Conservation (phyloP, 164 flowering plant species). For the Umbilicus rupestris region DNA sequence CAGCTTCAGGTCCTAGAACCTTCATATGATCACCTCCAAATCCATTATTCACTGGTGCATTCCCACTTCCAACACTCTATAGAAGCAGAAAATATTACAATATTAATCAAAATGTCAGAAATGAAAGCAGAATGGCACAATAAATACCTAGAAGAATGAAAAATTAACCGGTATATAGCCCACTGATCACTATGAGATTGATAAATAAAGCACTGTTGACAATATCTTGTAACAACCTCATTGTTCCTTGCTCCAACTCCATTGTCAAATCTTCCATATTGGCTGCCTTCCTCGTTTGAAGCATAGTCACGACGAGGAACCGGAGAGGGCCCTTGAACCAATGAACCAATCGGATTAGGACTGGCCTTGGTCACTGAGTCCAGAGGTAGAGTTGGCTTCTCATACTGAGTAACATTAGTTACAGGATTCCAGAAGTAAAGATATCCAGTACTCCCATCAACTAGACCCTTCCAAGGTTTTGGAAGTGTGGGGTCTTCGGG, state of each 20-base stretch:
- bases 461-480: conserved; percentile 86
- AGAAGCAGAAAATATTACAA: background rate
- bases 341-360: conserved; percentile 42
- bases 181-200: background rate
- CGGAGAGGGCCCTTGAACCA: conserved; percentile 26
- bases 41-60: conserved; percentile 29
- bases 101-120: background rate
- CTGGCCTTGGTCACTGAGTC: conserved; percentile 37
- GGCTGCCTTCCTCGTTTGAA: background rate
- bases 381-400: conserved; percentile 31
- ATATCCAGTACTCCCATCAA: conserved; percentile 70
- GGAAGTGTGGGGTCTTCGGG: conserved; percentile 88
- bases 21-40: conserved; percentile 21
- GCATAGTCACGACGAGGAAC: background rate
- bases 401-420: conserved; percentile 61
- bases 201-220: background rate
- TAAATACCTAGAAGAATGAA: too few species aligned
- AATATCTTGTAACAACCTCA: too few species aligned
- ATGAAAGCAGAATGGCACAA: too few species aligned
- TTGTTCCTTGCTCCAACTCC: too few species aligned
- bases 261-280: background rate
- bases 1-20: conserved; percentile 32
- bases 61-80: conserved; percentile 27
- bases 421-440: conserved; percentile 67
- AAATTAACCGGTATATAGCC: too few species aligned